Percentiles rank a stretch among this genome's conserved stretches.
These are phyloP conservation scores for Coemansia sp. DNA, from an alignment of 192 early-diverging fungal species.

Conservation along the genomic window DNA sequence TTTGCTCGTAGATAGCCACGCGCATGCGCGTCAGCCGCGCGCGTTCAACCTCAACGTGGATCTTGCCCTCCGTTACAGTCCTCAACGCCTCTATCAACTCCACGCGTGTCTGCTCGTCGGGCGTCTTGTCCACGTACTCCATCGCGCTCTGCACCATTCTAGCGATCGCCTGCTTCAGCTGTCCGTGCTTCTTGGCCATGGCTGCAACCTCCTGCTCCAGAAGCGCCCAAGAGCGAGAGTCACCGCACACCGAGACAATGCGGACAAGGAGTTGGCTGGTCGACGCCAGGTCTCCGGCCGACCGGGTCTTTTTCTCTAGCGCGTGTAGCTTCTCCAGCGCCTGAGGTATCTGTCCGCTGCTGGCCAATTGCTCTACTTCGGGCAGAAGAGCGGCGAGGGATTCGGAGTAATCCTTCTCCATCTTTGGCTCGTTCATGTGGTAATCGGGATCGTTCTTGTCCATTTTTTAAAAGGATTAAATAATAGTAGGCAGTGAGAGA, in stretches of 20 bases:
- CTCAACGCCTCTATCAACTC: slow-evolving; percentile 93
- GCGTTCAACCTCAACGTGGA: slow-evolving; percentile 98
- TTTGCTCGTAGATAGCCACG: slow-evolving; percentile 84
- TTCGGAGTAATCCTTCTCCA: slow-evolving; percentile 89
- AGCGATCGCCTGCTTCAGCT: slow-evolving; percentile 92
- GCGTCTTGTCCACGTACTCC: slow-evolving; percentile 83
- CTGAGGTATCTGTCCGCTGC: slow-evolving; percentile 70
- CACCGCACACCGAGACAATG: slow-evolving; percentile 72
- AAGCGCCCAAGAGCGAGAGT: slow-evolving; percentile 80
- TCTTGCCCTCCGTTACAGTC: slow-evolving; percentile 97
- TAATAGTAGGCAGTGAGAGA: not conserved
- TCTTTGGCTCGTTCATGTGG: slow-evolving; percentile 64
- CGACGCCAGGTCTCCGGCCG: slow-evolving; percentile 84
- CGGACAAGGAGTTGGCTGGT: slow-evolving; percentile 83
- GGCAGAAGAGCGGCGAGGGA: slow-evolving; percentile 78
- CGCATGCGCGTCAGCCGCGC: slow-evolving; percentile 91
- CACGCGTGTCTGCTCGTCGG: slow-evolving; percentile 77
- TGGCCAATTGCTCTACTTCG: slow-evolving; percentile 69
- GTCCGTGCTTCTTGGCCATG: slow-evolving; percentile 96
- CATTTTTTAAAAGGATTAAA: not conserved
- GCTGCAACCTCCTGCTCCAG: slow-evolving; percentile 90
- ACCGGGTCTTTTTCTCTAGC: slow-evolving; percentile 95
- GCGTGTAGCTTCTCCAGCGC: slow-evolving; percentile 86
- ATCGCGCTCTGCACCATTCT: slow-evolving; percentile 96
- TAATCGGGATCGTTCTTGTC: slow-evolving; percentile 43